phyloP scores from a whole-genome alignment of 2,329 filamentous ascomycete species.

The Aspergillus ochraceoroseus region DNA sequence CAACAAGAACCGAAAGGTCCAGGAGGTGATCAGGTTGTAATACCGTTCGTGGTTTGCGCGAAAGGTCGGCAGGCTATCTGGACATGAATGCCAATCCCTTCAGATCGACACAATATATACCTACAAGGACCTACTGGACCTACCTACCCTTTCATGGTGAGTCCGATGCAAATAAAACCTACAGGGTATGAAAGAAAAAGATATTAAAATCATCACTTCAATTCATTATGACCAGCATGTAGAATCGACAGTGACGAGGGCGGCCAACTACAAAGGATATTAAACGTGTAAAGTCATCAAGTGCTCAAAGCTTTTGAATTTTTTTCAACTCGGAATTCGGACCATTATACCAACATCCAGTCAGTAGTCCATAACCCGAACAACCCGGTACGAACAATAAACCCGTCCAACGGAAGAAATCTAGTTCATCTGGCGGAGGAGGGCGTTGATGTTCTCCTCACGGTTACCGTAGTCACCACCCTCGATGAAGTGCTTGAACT shows the following conservation, averaged over 20 bases:
- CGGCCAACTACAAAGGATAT: conserved; percentile 6
- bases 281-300: conserved; percentile 21
- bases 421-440: conserved; percentile 99
- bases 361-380: conserved; percentile 30
- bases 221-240: conserved; percentile 6
- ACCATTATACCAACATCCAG: conserved; percentile 19
- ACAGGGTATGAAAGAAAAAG: too few relatives aligned
- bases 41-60: neutral
- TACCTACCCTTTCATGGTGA: too few relatives aligned
- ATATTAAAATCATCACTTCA: conserved; percentile 1
- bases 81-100: neutral
- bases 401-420: conserved; percentile 15
- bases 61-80: too few relatives aligned
- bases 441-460: conserved; percentile 93
- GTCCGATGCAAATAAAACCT: too few relatives aligned
- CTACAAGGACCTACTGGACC: too few relatives aligned
- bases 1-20: conserved; percentile 56
- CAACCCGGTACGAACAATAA: conserved; percentile 25
- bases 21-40: conserved; percentile 52
- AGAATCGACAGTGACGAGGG: neutral
- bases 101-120: neutral
- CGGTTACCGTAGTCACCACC: conserved; percentile 98
- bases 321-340: conserved; percentile 28
- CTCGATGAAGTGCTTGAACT: conserved; percentile 99
- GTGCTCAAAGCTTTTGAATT: conserved; percentile 34